Evolutionary conservation across 331 rosid species (phyloP), one percentile per base, ranked within the genome.

Genomic region (Rhamnella rubrinervis): DNA sequence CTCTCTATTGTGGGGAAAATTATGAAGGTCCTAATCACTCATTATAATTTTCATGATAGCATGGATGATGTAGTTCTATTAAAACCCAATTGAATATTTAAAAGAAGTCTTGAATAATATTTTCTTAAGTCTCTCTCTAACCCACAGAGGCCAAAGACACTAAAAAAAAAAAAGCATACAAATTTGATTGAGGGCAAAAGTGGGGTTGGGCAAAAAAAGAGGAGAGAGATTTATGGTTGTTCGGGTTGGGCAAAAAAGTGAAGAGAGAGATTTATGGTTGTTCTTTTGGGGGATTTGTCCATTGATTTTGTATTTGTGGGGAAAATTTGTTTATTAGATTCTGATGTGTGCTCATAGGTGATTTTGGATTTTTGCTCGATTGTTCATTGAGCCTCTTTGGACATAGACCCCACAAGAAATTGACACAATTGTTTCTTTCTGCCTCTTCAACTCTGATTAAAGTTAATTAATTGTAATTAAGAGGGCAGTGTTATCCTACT

Each of bases 11-110:
- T 44, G 49, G 49, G 65, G 21, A 39, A 15, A 60, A 37, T 60
- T 31, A 18, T 18, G 20, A 60, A 39, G 66, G 39, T 62, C 47
- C 66, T 39, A 19, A 39, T 62, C 66, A 39, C 14, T 19, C 46
- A 38, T 59, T 46, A 21, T 23, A 63, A 8, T 63, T 63, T 63
- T 60, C 67, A 41, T 44, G 71, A 52, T 67, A 46, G 61, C 59
- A 2, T 66, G 71, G 37, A 31, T 31, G 49, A 18, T 67, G 49
- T 1, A 35, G 23, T 67, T 67, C 51, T 67, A 55, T 37, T 28
- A 12, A 67, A 49, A 7, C 14, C 7, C 18, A 44, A 9, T 15
- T 37, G 19, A 1, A 12, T 16, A 23, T 23, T 65, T 31, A 31
- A 31, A 7, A 6, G 21, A 38, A 53, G 1, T 52, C 37, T 52